Evolutionary conservation across 1,139 yeast genomes (phyloP).

Genomic region (Blastobotrys buckinghamii): DNA sequence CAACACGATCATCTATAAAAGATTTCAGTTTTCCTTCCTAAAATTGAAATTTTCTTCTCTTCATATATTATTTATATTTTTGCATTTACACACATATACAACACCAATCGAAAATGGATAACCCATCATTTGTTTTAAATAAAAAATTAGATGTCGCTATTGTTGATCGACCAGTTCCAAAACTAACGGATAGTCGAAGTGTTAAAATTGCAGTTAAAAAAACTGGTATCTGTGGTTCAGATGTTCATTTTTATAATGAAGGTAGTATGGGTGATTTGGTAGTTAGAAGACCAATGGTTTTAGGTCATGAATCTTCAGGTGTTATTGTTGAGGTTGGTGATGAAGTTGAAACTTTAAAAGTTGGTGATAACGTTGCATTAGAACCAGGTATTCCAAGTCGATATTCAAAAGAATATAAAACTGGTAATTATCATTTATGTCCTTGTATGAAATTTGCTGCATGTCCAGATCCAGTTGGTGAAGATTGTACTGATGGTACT

Average conservation of each 20-base stretch:
- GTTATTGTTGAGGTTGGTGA: slow-evolving; percentile 60
- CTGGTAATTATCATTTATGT: slow-evolving; percentile 73
- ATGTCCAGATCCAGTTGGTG: slow-evolving; percentile 54
- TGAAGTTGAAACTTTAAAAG: slow-evolving; percentile 42
- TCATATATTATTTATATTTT: background rate
- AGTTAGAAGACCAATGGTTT: slow-evolving; percentile 30
- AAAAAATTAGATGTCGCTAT: slow-evolving; percentile 57
- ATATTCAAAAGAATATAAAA: slow-evolving; percentile 62
- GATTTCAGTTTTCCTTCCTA: background rate
- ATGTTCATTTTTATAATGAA: slow-evolving; percentile 74
- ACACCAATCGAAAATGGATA: slow-evolving; percentile 22
- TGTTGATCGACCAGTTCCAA: slow-evolving; percentile 63
- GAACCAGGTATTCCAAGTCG: slow-evolving; percentile 84
- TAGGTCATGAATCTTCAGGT: slow-evolving; percentile 75
- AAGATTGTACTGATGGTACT: slow-evolving; percentile 44
- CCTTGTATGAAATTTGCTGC: slow-evolving; percentile 86
- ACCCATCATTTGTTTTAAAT: slow-evolving; percentile 67
- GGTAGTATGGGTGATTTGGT: slow-evolving; percentile 62
- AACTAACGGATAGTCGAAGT: slow-evolving; percentile 53
- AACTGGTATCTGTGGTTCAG: slow-evolving; percentile 89
- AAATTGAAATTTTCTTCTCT: background rate
- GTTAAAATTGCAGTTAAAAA: slow-evolving; percentile 69
- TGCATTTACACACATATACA: background rate
- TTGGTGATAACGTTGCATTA: slow-evolving; percentile 48
- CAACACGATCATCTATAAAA: slow-evolving; percentile 2